Evolutionary conservation across 352 stramenopile species (phyloP), one percentile per base, ranked within the genome.

Genomic region (Globisporangium heterothallicum): DNA sequence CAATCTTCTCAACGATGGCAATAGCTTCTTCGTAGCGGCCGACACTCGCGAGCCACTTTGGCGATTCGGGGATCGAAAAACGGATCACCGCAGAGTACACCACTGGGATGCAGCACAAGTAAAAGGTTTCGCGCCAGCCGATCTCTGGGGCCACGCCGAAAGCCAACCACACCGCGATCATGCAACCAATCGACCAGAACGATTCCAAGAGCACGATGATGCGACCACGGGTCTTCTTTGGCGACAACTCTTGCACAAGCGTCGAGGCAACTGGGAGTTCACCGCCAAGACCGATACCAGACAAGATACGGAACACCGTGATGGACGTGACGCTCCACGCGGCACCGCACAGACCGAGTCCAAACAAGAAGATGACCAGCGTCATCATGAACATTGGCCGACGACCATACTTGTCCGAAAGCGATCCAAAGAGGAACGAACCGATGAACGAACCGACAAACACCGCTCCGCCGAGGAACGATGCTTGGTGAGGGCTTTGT

Each of bases 21-120:
- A 81, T 40, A 14, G 76, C 76, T 51, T 87, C 73, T 0, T 82
- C 63, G 34, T 74, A 76, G 22, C 76, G 70, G 12, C 73, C 73
- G n/a, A 87, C 73, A 30, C 66, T 79, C n/a, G 76, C 76, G 4
- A 85, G 61, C 76, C 76, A 87, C 56, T 82, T 81, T 35, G 76
- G 76, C 13, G 73, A 85, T 55, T 87, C 76, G 0, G 73, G 76
- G 35, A 87, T 66, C 26, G 49, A 63, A n/a, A 78, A 66, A 19
- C 69, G 66, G 29, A 87, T 70, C 6, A 76, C 64, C 34, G 61
- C 60, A 6, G 68, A 62, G 45, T 80, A 87, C 2, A 87, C 6
- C 13, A 80, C 71, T 3, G 64, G 65, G 41, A 70, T 72, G 43
- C 62, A 77, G 48, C 56, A 79, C 13, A 85, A 50, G 38, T 71